Conservation (phyloP, 495 filamentous ascomycete genomes). For the Talaromyces liani region DNA sequence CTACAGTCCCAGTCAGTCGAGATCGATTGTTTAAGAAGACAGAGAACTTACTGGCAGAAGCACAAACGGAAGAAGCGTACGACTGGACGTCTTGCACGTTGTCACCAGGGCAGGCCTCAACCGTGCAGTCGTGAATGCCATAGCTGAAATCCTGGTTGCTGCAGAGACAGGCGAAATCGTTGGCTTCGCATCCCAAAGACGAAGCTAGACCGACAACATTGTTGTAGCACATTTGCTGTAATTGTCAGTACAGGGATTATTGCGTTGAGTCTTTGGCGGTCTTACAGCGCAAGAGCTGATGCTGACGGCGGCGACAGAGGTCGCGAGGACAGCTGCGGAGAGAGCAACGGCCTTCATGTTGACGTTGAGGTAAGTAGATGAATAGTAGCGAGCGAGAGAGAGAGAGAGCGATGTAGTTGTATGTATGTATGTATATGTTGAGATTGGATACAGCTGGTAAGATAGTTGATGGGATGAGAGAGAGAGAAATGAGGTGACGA, state of each 20-base stretch:
- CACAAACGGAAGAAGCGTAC: slow-evolving; percentile 30
- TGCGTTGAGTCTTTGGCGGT: slow-evolving; percentile 1
- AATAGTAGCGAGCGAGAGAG: neutral
- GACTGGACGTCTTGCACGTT: slow-evolving; percentile 29
- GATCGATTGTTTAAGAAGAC: neutral
- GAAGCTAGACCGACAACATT: slow-evolving; percentile 63
- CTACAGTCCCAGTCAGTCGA: neutral
- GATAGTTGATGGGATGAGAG: neutral
- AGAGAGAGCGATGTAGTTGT: neutral
- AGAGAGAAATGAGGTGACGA: neutral
- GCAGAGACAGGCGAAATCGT: slow-evolving; percentile 65
- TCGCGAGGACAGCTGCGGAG: slow-evolving; percentile 28
- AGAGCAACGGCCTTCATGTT: slow-evolving; percentile 37
- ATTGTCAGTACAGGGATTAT: slow-evolving; percentile 9
- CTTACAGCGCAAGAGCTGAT: slow-evolving; percentile 33
- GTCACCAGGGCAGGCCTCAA: slow-evolving; percentile 51
- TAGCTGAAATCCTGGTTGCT: slow-evolving; percentile 56
- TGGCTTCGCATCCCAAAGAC: slow-evolving; percentile 49
- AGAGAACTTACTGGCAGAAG: slow-evolving; percentile 14
- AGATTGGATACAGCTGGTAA: neutral
- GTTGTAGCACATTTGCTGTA: slow-evolving; percentile 59
- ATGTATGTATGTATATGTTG: neutral
- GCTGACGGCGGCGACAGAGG: slow-evolving; percentile 22
- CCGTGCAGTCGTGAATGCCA: slow-evolving; percentile 75
- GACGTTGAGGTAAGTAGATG: slow-evolving; percentile 11